Evolutionary conservation across 495 filamentous ascomycete genomes (phyloP).

Genomic region (Lophiostoma macrostomum): DNA sequence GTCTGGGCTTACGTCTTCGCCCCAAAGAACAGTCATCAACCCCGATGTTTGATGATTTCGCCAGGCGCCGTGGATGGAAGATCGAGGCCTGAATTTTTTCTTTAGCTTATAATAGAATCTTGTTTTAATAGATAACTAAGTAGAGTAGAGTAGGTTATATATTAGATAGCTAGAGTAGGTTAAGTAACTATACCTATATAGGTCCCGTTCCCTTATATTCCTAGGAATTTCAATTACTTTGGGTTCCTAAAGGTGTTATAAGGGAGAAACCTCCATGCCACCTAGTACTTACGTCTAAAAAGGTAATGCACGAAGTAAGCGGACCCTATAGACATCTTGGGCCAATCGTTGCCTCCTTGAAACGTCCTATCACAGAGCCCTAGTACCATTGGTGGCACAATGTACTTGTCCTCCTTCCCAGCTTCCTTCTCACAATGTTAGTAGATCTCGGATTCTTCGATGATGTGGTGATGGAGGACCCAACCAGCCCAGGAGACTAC

Average conservation of each 20-base stretch:
- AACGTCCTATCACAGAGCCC: conserved; percentile 19
- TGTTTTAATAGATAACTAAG: no score
- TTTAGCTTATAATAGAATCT: no score
- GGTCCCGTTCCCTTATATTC: no score
- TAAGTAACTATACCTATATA: no score
- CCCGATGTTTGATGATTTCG: no score
- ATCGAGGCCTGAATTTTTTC: no score
- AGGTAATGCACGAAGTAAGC: conserved; percentile 11
- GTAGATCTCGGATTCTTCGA: conserved; percentile 16
- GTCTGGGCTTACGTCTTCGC: no score
- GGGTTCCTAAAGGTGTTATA: conserved; percentile 17
- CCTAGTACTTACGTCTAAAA: conserved; percentile 6
- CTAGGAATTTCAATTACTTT: conserved; percentile 8
- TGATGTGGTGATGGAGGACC: conserved; percentile 18
- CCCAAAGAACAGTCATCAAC: no score
- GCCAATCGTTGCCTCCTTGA: conserved; percentile 24
- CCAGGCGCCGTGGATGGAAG: no score
- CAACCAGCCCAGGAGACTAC: conserved; percentile 1
- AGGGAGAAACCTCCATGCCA: conserved; percentile 22
- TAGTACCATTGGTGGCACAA: conserved; percentile 18
- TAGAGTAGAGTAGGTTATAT: no score
- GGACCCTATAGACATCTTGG: conserved; percentile 8
- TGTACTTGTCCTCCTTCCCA: conserved; percentile 5
- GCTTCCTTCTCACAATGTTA: conserved; percentile 1
- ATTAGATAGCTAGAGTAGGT: no score